A percentile compares a stretch with the other conserved stretches of the same genome.
These are phyloP conservation scores for Flaveria bidentis DNA, from an alignment of 129 eudicot genomes.

Conservation along the genomic window DNA sequence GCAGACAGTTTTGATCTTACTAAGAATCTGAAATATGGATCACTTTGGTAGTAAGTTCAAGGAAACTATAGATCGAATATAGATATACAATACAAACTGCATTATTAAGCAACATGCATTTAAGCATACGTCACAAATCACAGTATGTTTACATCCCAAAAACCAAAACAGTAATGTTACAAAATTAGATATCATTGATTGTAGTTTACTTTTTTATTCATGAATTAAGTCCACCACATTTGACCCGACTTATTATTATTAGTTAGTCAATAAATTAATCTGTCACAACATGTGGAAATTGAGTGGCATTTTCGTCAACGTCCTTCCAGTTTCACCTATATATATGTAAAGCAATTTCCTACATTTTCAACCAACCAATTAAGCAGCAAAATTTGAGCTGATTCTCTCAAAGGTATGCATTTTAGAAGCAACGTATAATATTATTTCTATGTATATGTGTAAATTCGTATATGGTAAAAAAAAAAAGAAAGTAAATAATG, in stretches of 20 bases:
- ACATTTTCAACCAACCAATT: background rate
- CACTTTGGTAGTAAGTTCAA: background rate
- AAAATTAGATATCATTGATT: no score
- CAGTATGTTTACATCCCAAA: no score
- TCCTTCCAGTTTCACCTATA: background rate
- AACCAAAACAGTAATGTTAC: no score
- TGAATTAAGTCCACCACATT: background rate
- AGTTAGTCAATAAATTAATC: background rate
- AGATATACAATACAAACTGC: no score
- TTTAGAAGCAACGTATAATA: background rate
- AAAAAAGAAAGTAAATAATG: no score
- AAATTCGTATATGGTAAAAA: no score
- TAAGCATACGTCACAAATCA: background rate
- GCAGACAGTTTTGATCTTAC: no score
- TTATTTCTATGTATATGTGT: no score
- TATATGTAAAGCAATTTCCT: background rate
- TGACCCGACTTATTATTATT: background rate
- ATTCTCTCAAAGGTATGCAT: background rate
- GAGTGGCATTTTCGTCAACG: slow-evolving; percentile 14
- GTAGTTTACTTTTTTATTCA: no score
- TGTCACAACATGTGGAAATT: background rate
- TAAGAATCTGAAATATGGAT: background rate
- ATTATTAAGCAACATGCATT: no score
- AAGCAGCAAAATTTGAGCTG: background rate
- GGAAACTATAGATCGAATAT: background rate